Evolutionary conservation across 306 rosid genomes (phyloP).

Genomic region (Datisca glomerata): DNA sequence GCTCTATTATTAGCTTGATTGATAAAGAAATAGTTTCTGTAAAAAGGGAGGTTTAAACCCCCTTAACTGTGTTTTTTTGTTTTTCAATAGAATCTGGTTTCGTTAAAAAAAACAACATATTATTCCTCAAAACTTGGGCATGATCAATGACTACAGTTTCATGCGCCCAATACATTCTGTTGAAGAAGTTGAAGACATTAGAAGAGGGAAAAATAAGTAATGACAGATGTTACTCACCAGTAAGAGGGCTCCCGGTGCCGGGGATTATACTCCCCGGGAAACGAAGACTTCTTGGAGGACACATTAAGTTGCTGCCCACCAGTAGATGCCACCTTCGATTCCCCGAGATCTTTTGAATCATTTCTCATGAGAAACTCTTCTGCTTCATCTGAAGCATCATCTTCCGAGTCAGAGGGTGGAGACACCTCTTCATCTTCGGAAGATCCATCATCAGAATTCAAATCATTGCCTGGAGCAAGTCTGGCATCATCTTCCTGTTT

Average conservation of each 20-base stretch:
- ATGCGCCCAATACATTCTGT: too few relatives aligned
- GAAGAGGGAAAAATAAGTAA: too few relatives aligned
- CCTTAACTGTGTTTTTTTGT: too few relatives aligned
- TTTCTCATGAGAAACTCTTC: constrained; percentile 42
- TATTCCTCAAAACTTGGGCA: too few relatives aligned
- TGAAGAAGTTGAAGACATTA: too few relatives aligned
- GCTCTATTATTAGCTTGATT: too few relatives aligned
- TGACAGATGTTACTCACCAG: constrained; percentile 67
- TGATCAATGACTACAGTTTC: too few relatives aligned
- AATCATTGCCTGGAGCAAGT: constrained; percentile 17
- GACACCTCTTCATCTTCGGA: constrained; percentile 48
- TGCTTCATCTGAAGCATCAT: constrained; percentile 48
- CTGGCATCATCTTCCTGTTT: constrained; percentile 17
- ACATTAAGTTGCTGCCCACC: constrained; percentile 18
- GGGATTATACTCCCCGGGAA: constrained; percentile 84
- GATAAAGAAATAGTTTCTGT: too few relatives aligned
- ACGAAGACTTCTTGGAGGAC: constrained; percentile 27
- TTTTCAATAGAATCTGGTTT: too few relatives aligned
- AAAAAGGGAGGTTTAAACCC: too few relatives aligned
- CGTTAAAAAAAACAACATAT: too few relatives aligned
- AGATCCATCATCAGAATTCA: constrained; percentile 37
- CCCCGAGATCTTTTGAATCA: constrained; percentile 15
- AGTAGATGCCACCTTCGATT: constrained; percentile 18
- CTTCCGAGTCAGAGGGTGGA: constrained; percentile 43
- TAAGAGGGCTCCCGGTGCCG: constrained; percentile 74